A percentile compares a stretch with the other conserved stretches of the same genome.
phyloP scores from a whole-genome alignment of 129 eudicot genomes.

The Saussurea involucrata region DNA sequence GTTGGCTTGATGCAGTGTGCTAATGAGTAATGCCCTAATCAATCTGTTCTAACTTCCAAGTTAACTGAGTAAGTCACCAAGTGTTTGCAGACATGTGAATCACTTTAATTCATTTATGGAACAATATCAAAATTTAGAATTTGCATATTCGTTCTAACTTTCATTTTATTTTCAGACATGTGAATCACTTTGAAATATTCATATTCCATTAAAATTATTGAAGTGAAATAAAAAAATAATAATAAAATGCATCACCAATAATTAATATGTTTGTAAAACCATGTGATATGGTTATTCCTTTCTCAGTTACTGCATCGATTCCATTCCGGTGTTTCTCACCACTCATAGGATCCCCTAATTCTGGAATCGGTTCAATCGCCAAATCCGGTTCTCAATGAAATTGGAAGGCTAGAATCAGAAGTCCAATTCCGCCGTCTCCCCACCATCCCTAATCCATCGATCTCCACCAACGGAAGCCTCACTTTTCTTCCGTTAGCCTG shows the following conservation, averaged over 20 bases:
- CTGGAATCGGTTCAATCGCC: slow-evolving; percentile 27
- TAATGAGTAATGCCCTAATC: too few species aligned
- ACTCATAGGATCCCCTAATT: slow-evolving; percentile 14
- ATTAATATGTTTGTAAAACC: neutral
- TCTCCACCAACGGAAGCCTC: slow-evolving; percentile 16
- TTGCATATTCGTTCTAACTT: too few species aligned
- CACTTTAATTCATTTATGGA: too few species aligned
- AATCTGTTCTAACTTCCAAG: too few species aligned
- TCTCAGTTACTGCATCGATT: neutral
- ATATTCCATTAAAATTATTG: too few species aligned
- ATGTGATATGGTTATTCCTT: neutral
- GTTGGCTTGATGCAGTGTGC: too few species aligned
- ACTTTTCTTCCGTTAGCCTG: neutral
- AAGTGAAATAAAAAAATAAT: neutral
- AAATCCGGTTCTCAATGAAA: slow-evolving; percentile 26
- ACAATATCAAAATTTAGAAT: too few species aligned
- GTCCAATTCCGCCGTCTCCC: slow-evolving; percentile 21
- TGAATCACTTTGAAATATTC: too few species aligned
- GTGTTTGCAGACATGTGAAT: too few species aligned
- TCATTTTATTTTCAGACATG: too few species aligned
- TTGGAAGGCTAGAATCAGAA: slow-evolving; percentile 4
- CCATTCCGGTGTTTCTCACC: slow-evolving; percentile 21
- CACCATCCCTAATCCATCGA: slow-evolving; percentile 19
- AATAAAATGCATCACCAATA: neutral
- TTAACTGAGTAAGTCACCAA: too few species aligned